Evolutionary conservation across 345 rosid species (phyloP).

Genomic region (Cardamine resedifolia): DNA sequence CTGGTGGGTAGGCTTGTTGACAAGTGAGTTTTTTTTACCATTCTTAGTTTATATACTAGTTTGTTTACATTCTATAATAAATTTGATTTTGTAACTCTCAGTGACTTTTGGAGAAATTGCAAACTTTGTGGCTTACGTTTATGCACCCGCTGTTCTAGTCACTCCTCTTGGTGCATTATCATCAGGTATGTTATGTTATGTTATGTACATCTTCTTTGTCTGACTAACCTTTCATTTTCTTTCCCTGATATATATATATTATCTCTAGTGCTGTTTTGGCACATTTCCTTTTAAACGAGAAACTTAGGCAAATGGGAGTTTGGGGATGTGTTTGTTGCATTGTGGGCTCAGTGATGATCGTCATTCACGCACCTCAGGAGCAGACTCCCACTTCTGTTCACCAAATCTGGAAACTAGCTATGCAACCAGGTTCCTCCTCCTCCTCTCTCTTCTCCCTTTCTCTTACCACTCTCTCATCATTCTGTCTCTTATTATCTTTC

Average conservation of each 20-base stretch:
- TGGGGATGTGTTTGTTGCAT: constrained; percentile 88
- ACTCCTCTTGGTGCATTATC: constrained; percentile 89
- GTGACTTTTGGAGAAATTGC: constrained; percentile 93
- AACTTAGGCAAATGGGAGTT: constrained; percentile 69
- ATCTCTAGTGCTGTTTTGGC: constrained; percentile 75
- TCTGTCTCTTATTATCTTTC: constrained; percentile 3
- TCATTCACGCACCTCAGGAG: constrained; percentile 87
- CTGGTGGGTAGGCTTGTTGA: constrained; percentile 95
- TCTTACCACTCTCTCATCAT: neutral
- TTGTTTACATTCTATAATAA: neutral
- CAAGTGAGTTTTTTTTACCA: no score
- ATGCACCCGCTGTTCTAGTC: constrained; percentile 92
- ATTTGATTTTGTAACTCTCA: constrained; percentile 18
- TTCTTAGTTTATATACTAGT: no score
- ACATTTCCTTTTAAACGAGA: constrained; percentile 78
- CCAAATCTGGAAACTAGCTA: constrained; percentile 81
- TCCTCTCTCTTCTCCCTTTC: neutral
- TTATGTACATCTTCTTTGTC: neutral
- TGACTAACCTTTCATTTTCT: neutral
- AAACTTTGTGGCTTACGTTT: constrained; percentile 87
- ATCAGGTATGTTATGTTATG: constrained; percentile 47
- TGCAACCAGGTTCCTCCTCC: constrained; percentile 74
- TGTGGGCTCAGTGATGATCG: constrained; percentile 83
- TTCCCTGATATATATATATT: neutral
- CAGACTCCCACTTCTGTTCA: constrained; percentile 72